Evolutionary conservation across 2,329 filamentous ascomycete genomes (phyloP).

Genomic region (Diaporthe eres): DNA sequence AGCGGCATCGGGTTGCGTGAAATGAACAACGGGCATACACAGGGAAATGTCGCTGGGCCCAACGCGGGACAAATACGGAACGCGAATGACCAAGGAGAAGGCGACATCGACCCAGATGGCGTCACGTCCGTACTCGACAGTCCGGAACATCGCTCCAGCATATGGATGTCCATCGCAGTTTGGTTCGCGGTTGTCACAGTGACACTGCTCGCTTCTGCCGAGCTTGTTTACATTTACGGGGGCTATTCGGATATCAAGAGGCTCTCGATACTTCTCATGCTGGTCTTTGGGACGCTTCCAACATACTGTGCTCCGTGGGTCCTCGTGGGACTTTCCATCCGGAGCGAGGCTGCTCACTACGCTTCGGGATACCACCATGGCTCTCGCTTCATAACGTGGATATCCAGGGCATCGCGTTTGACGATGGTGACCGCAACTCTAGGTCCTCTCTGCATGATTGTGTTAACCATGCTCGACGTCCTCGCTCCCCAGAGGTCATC

Average conservation of each 20-base stretch:
- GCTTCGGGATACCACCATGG: not conserved
- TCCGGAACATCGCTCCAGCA: not conserved
- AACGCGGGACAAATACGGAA: not conserved
- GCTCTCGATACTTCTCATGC: not conserved
- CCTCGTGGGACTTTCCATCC: not conserved
- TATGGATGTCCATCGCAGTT: not conserved
- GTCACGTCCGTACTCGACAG: not conserved
- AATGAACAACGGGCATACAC: not conserved
- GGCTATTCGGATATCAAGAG: too few species aligned
- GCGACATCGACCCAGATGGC: not conserved
- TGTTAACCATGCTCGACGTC: not conserved
- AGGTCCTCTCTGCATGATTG: not conserved
- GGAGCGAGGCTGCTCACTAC: not conserved
- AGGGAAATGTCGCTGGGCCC: not conserved
- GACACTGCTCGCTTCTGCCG: not conserved
- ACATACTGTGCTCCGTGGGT: not conserved
- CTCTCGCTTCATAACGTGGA: not conserved
- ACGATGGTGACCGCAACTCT: not conserved
- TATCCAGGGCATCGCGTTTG: not conserved
- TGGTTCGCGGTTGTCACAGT: not conserved
- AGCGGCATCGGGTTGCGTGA: not conserved
- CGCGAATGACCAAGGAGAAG: not conserved
- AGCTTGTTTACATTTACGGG: not conserved
- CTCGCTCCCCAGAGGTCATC: not conserved
- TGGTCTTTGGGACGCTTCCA: not conserved